Percentiles rank a stretch among this genome's conserved stretches.
Evolutionary conservation across 306 rosid genomes (phyloP).

Genomic region (Cucurbita maxima): DNA sequence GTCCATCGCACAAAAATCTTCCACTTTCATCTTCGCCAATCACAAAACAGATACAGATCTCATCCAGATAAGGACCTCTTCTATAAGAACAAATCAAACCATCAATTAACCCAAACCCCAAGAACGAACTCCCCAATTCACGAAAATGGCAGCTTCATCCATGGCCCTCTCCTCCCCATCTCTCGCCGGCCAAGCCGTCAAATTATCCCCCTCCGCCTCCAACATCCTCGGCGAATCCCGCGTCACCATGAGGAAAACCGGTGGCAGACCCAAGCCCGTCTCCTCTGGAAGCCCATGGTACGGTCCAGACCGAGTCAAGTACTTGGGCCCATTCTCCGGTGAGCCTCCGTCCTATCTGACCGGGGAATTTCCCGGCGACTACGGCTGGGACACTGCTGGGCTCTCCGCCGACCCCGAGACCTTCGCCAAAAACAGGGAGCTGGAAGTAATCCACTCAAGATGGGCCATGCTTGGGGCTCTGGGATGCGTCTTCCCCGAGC

Average conservation of each 20-base stretch:
- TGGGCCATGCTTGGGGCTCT: constrained; percentile 21
- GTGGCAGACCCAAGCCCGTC: constrained; percentile 4
- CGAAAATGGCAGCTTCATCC: constrained; percentile 16
- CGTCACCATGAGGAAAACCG: constrained; percentile 16
- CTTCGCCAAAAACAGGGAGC: constrained; percentile 22
- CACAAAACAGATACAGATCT: constrained; percentile 12
- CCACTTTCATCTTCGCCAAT: constrained; percentile 9
- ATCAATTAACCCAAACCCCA: neutral
- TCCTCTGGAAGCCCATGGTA: constrained; percentile 23
- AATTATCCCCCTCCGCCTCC: constrained; percentile 6
- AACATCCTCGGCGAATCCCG: constrained; percentile 12
- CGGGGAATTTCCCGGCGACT: constrained; percentile 24
- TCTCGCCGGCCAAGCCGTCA: constrained; percentile 19
- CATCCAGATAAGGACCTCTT: constrained; percentile 8
- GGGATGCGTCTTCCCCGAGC: constrained; percentile 26
- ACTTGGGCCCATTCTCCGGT: constrained; percentile 28
- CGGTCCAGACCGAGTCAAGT: constrained; percentile 19
- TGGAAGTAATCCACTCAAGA: constrained; percentile 18
- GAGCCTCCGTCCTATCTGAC: constrained; percentile 20
- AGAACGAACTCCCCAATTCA: neutral
- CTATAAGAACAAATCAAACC: neutral
- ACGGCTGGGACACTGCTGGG: constrained; percentile 29
- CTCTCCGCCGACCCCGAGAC: constrained; percentile 24
- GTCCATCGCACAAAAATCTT: neutral
- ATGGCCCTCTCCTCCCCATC: constrained; percentile 25